phyloP scores from a whole-genome alignment of 2,329 filamentous ascomycete species.

The Colletotrichum musae region DNA sequence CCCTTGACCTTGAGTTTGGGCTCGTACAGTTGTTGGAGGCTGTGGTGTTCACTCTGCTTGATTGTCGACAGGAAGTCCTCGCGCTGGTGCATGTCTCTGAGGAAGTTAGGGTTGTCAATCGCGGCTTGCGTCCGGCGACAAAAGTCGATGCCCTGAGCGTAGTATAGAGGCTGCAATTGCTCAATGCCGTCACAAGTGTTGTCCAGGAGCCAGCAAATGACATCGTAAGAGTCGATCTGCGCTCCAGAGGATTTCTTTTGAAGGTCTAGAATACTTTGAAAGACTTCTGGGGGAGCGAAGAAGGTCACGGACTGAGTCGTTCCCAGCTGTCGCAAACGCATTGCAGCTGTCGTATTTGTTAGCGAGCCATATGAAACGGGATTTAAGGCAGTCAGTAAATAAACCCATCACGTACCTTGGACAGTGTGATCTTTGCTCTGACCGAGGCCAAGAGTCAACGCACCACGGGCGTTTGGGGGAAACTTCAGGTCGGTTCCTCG shows the following conservation, averaged over 20 bases:
- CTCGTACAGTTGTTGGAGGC: conserved; percentile 71
- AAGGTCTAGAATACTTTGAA: conserved; percentile 71
- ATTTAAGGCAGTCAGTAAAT: neutral
- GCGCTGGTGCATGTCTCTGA: conserved; percentile 53
- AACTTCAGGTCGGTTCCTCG: conserved; percentile 73
- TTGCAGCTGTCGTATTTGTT: conserved; percentile 64
- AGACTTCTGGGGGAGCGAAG: conserved; percentile 71
- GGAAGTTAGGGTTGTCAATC: conserved; percentile 57
- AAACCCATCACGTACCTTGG: conserved; percentile 61
- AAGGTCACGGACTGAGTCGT: conserved; percentile 70
- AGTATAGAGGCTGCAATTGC: conserved; percentile 70
- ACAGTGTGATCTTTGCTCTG: conserved; percentile 74
- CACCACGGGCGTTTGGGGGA: conserved; percentile 61
- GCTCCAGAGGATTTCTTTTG: conserved; percentile 47
- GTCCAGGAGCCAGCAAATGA: conserved; percentile 72
- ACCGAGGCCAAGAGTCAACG: conserved; percentile 68
- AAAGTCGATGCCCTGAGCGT: conserved; percentile 73
- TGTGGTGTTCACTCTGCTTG: conserved; percentile 68
- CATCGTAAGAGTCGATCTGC: conserved; percentile 61
- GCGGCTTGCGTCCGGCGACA: conserved; percentile 68
- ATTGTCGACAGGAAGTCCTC: conserved; percentile 56
- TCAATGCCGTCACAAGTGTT: conserved; percentile 74
- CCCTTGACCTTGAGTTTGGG: conserved; percentile 40
- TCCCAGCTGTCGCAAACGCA: conserved; percentile 73
- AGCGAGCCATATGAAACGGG: neutral